Evolutionary conservation across 768 basidiomycete genomes (phyloP), one percentile per base, ranked within the genome.

Genomic region (Tulasnella sp.): DNA sequence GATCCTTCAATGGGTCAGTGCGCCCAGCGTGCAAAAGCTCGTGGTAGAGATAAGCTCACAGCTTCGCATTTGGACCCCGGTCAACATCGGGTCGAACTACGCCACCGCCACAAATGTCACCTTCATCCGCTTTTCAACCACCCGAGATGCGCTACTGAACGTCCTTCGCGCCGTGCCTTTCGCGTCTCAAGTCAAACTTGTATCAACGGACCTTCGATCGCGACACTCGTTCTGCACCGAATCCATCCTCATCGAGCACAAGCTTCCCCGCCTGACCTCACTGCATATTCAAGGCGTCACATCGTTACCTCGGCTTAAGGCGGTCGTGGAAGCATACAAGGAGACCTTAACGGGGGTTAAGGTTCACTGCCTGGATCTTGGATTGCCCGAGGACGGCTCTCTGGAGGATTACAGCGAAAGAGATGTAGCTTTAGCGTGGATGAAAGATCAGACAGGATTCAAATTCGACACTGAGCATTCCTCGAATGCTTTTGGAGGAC

Each of bases 11-110:
- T 69, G 64, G 64, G 28, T 69, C 64, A 69, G 64, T 12, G 34
- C 64, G 16, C 64, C 64, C 8, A 69, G 9, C 31, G 3, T 69
- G 24, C 64, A 69, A 11, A 69, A 69, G 9, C 28, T 69, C 31
- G 34, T 37, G 4, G 34, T 69, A 2, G 64, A 69, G 31, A 28
- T 34, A 18, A 28, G 34, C 64, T 69, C 64, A 1, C 64, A 69
- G n/a, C 64, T 69, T 12, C n/a, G 34, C 24, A 3, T 14, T 14
- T 69, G 64, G 64, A 69, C 64, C 64, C 5, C 64, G 31, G 64
- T 69, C 34, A n/a, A 69, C 11, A 69, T 69, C 64, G n/a, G 14
- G 64, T 69, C 28, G 64, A 69, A 69, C 28, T 69, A 69, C 31
- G 64, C 64, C 28, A 31, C 64, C 2, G 64, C 64, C n/a, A 69